A percentile compares a stretch with the other conserved stretches of the same genome.
Evolutionary conservation across 495 filamentous ascomycete genomes (phyloP).

Genomic region (Chlorociboria aeruginascens): DNA sequence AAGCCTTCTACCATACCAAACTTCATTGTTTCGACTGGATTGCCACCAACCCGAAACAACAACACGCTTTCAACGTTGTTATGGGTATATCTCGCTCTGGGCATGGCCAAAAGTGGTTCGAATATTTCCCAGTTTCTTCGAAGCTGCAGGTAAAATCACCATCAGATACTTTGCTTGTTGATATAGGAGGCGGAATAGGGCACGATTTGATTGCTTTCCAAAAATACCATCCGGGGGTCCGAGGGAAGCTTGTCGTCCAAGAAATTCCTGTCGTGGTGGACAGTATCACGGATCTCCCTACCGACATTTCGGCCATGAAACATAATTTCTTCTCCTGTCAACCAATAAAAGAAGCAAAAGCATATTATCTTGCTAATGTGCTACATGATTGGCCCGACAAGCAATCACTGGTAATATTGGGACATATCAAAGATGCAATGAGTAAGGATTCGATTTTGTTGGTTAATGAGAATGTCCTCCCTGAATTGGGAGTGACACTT

Average conservation of each 20-base stretch:
- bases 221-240: not conserved
- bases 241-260: constrained; percentile 9
- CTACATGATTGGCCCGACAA: constrained; percentile 35
- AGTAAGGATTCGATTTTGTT: constrained; percentile 10
- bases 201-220: constrained; percentile 29
- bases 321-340: constrained; percentile 39
- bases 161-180: constrained; percentile 34
- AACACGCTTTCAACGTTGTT: not conserved
- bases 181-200: constrained; percentile 21
- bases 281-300: constrained; percentile 6
- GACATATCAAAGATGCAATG: constrained; percentile 7
- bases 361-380: constrained; percentile 37
- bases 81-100: not conserved
- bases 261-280: constrained; percentile 12
- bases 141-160: not conserved
- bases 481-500: not conserved
- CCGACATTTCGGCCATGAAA: constrained; percentile 23
- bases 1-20: not conserved
- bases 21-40: not conserved
- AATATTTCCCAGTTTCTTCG: not conserved
- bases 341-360: constrained; percentile 28
- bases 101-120: not conserved
- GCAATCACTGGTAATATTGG: constrained; percentile 29
- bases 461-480: constrained; percentile 11
- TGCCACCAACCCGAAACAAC: not conserved